Base-by-base conservation (phyloP, 2,329 filamentous ascomycete species). In the Neospermospora avenae region DNA sequence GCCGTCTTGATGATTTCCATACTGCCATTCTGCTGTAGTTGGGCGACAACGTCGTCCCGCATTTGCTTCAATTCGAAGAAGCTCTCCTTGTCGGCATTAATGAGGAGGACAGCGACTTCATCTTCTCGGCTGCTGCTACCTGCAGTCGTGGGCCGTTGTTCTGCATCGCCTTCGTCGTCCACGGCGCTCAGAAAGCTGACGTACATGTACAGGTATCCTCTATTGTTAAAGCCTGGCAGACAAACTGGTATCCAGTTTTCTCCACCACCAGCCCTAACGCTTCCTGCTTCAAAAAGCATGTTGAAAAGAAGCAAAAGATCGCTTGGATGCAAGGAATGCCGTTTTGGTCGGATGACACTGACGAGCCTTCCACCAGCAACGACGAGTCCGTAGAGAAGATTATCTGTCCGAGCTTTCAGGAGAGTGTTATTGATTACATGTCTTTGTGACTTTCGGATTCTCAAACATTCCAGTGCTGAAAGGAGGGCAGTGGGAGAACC, bases 211-310 rank as follows among this genome's bases (percentile, higher is more conserved):
- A 99, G 81, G 72, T 96, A 99, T 25, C 95, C 96, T 55, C 87
- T 90, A 74, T 91, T 98, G 77, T 99, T 99, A 77, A 99, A 99
- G 4, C 93, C 93, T 0, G 95, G 96, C 3, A 99, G 82, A 70
- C 95, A 99, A 6, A 99, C 81, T 0, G 95, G 95, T 51, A 98
- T 93, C 95, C 95, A 99, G 69, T 93, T 97, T 75, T 99, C 95
- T 31, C 93, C 95, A 20, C 93, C 95, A 5, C 90, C 93, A 20
- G 91, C 89, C 72, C 95, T 93, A 72, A 99, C 89, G 45, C 91
- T 89, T 52, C 91, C 91, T 2, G 93, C 95, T 76, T 96, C 93
- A 70, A 99, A 99, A 1, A 99, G 85, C 96, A 99, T 99, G 72
- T 98, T 98, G 81, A 99, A 99, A 62, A 99, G 93, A 48, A 99